Evolutionary conservation across 1,284 basidiomycete genomes (phyloP), one percentile per base, ranked within the genome.

Genomic region (Ganoderma leucocontextum): DNA sequence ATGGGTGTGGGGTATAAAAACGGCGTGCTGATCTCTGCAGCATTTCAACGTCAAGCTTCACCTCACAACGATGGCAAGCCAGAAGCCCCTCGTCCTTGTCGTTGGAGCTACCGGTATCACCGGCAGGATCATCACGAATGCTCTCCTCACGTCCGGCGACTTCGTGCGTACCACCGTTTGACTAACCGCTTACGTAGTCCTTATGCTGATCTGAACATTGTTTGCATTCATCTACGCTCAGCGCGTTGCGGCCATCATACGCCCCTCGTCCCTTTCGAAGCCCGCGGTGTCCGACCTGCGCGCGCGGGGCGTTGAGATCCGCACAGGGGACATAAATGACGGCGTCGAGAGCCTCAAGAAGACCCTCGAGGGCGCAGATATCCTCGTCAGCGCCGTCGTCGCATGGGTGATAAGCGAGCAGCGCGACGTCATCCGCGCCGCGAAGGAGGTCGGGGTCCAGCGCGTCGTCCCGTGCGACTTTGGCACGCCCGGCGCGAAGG

Each of bases 21-120:
- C 44, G 22, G 10, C 33, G 2, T 12, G 33, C 2, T 19, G 33
- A 36, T 2, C 35, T 36, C 57, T 5, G 36, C 10, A 22, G n/a
- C 10, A 39, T 17, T 22, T 35, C 8, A 38, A 39, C 8, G n/a
- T n/a, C n/a, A n/a, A n/a, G n/a, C 13, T 35, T 19, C 36, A n/a
- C 1, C 36, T 22, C 35, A 19, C 35, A 38, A 39, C 36, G 22
- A 60, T 60, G 58, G 22, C 58, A 10, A 60, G 22, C n/a, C 39
- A 25, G 29, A 71, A 68, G 49, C 67, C 71, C 17, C 72, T 72
- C 36, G 75, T 76, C 2, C 67, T 75, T 64, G 66, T 76, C 33
- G 52, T 75, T 15, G 74, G 74, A 6, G 72, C 68, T 3, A 71
- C 73, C n/a, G 75, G 75, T 9, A 44, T 35, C 25, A 75, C 75